Evolutionary conservation across 176 grass and related monocot genomes (phyloP).

Genomic region (Oryza nivara): DNA sequence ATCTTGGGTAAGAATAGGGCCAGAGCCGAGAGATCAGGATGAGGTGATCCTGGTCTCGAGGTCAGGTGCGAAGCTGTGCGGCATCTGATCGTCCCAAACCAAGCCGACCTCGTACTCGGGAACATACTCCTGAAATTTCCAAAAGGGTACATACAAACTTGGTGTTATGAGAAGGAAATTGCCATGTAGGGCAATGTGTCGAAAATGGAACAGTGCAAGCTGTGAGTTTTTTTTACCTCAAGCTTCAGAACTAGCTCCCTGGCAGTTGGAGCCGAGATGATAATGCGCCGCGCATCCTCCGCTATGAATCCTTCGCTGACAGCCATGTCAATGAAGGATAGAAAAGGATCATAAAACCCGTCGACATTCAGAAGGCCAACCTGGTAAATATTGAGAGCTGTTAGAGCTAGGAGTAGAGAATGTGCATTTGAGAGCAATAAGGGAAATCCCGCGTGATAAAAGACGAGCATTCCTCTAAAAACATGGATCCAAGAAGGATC

Average conservation of each 20-base stretch:
- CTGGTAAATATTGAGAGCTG: slow-evolving; percentile 42
- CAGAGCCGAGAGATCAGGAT: slow-evolving; percentile 22
- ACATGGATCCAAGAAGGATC: neutral
- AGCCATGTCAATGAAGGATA: slow-evolving; percentile 87
- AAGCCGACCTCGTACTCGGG: slow-evolving; percentile 66
- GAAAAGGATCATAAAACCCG: slow-evolving; percentile 81
- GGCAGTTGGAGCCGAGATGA: slow-evolving; percentile 74
- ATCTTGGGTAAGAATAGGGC: slow-evolving; percentile 21
- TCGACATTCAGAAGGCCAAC: slow-evolving; percentile 92
- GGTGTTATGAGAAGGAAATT: neutral
- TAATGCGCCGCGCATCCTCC: slow-evolving; percentile 63
- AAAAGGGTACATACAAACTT: neutral
- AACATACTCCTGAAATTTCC: slow-evolving; percentile 64
- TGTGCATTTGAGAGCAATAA: neutral
- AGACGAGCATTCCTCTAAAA: neutral
- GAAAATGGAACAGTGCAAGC: neutral
- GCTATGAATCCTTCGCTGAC: slow-evolving; percentile 85
- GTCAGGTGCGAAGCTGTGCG: slow-evolving; percentile 49
- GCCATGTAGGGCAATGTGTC: neutral
- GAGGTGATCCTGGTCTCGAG: slow-evolving; percentile 61
- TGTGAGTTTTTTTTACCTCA: slow-evolving; percentile 50
- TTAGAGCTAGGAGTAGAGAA: neutral
- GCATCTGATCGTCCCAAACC: slow-evolving; percentile 83
- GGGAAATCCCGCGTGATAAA: neutral
- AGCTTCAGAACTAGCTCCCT: slow-evolving; percentile 83